Percentiles rank a stretch among this genome's conserved stretches.
Evolutionary conservation across 768 basidiomycete genomes (phyloP).

Genomic region (Mycena kentingensis): DNA sequence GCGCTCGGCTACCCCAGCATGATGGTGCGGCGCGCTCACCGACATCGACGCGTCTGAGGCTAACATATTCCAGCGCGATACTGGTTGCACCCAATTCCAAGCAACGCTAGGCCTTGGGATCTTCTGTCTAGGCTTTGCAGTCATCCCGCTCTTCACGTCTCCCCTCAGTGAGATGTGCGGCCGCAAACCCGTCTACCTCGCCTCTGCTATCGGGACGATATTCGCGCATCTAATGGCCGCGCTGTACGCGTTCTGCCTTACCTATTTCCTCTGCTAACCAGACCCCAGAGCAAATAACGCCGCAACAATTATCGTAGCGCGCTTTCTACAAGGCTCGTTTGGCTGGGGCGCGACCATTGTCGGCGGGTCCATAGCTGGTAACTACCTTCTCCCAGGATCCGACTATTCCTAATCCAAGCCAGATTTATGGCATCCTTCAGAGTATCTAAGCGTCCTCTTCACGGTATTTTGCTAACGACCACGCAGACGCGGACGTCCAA

Average conservation of each 20-base stretch:
- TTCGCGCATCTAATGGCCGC: conserved; percentile 41
- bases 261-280: background rate
- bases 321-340: background rate
- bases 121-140: conserved; percentile 47
- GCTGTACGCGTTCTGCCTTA: conserved; percentile 13
- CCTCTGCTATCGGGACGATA: conserved; percentile 37
- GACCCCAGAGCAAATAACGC: background rate
- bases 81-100: conserved; percentile 27
- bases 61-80: background rate
- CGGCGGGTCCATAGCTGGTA: conserved; percentile 54
- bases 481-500: conserved; percentile 70
- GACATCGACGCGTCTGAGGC: background rate
- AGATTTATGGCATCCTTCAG: conserved; percentile 65
- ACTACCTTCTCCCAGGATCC: background rate
- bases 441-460: conserved; percentile 40
- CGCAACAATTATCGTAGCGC: background rate
- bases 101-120: conserved; percentile 34
- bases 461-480: background rate
- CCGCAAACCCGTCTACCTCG: conserved; percentile 44
- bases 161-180: conserved; percentile 55
- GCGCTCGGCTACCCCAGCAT: background rate
- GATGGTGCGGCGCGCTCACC: background rate
- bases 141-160: conserved; percentile 51
- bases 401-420: conserved; percentile 21
- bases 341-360: conserved; percentile 54